Base-by-base conservation (phyloP, 441 rosid genomes). In the Isatis lusitanica region DNA sequence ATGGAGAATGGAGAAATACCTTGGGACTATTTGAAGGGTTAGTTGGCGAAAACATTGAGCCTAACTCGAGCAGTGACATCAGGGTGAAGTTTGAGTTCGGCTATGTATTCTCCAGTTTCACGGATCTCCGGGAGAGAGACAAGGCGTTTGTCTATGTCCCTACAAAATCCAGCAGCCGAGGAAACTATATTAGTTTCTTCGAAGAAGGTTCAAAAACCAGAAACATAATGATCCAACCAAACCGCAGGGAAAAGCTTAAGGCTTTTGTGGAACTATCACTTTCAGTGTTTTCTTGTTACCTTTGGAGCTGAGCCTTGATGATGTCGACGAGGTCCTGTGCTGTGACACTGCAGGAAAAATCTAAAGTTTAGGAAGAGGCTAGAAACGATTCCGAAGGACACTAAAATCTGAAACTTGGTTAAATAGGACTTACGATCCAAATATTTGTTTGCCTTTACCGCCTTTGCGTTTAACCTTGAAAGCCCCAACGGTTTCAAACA, bases 381-480 rank as follows among this genome's bases (percentile, higher is more conserved):
- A 62, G 1, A 75, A 11, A 62, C 21, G 16, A 9, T 63, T 44
- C 55, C 12, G 33, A 57, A 64, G 39, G 43, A 17, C 16, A 26
- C 39, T 5, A 2, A 9, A 52, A 52, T 28, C n/a, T 12, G 9
- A 50, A 52, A 40, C 50, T 21, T 55, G 46, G 7, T 64, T 5
- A 16, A 28, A 40, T 33, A 61, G 2, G 47, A 83, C 90, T 86
- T 78, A 85, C 98, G 81, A 83, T 83, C 98, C 98, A 52, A 94
- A 94, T 74, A 94, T 90, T 61, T 42, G 90, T 68, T 90, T 92
- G 47, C 93, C 94, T 83, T 88, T 87, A 73, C 96, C 97, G 24
- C 95, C 94, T 81, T 90, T 94, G 62, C 97, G 92, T 87, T 90
- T 94, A 78, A 94, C 92, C 80, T 91, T 94, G 77, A 94, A 90